Conservation (phyloP, 805 yeast genomes). For the Pichia exigua region DNA sequence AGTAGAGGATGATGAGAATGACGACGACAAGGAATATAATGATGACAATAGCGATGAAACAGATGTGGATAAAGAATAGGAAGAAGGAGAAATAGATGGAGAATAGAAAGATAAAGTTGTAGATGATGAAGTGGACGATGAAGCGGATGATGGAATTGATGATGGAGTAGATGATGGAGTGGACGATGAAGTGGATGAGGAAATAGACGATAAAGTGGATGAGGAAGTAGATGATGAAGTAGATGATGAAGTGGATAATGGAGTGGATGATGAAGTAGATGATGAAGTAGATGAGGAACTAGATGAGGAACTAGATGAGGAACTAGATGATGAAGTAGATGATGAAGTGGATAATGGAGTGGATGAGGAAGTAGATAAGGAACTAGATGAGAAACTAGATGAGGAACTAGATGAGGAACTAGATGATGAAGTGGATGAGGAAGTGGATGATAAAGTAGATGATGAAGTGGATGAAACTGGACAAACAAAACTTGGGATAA, state of each 20-base stretch:
- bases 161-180: too few relatives aligned
- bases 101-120: too few relatives aligned
- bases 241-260: neutral
- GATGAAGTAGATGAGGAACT: neutral
- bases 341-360: neutral
- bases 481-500: constrained; percentile 1
- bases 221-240: neutral
- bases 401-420: neutral
- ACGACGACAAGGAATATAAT: neutral
- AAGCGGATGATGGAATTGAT: too few relatives aligned
- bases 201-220: too few relatives aligned
- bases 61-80: too few relatives aligned
- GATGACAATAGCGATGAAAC: too few relatives aligned
- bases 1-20: too few relatives aligned
- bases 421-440: neutral
- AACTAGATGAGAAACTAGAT: neutral
- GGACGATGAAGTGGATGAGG: too few relatives aligned
- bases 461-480: constrained; percentile 8
- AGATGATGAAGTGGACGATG: too few relatives aligned
- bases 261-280: neutral
- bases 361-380: neutral
- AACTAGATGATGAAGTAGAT: neutral
- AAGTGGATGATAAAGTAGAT: too few relatives aligned
- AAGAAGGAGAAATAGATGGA: too few relatives aligned
- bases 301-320: neutral